Conservation (phyloP, 1,284 basidiomycete genomes). For the Cryptococcus wingfieldii region DNA sequence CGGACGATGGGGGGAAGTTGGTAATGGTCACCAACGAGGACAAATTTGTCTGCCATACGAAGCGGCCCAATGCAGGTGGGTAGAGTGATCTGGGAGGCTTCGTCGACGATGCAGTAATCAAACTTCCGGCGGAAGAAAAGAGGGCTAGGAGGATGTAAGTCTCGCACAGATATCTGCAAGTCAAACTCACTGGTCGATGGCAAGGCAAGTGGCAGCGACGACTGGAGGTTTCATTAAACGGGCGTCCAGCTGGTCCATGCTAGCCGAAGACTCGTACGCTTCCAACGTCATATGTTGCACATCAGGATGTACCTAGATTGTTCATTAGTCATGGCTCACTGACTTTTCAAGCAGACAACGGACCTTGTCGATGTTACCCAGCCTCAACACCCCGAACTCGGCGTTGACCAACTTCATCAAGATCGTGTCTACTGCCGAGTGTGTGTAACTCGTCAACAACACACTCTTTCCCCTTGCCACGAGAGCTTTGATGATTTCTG, state of each 20-base stretch:
- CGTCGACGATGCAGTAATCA: slow-evolving; percentile 97
- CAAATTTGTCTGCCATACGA: slow-evolving; percentile 81
- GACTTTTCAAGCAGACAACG: slow-evolving; percentile 16
- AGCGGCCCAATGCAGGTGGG: slow-evolving; percentile 93
- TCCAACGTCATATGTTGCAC: slow-evolving; percentile 67
- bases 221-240: slow-evolving; percentile 81
- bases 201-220: slow-evolving; percentile 91
- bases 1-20: slow-evolving; percentile 91
- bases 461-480: slow-evolving; percentile 80
- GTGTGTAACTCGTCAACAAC: slow-evolving; percentile 86
- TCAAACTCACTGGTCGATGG: slow-evolving; percentile 76
- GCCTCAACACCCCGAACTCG: slow-evolving; percentile 70
- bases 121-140: slow-evolving; percentile 79
- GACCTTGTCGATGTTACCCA: slow-evolving; percentile 91
- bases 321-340: not conserved
- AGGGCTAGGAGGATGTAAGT: slow-evolving; percentile 55
- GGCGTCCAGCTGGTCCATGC: slow-evolving; percentile 70
- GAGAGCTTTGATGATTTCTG: slow-evolving; percentile 75
- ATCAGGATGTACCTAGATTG: slow-evolving; percentile 67
- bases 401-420: slow-evolving; percentile 68
- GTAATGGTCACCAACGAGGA: slow-evolving; percentile 94
- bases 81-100: slow-evolving; percentile 95
- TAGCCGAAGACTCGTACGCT: slow-evolving; percentile 56
- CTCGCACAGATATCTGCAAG: not conserved
- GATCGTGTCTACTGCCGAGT: slow-evolving; percentile 96